Evolutionary conservation across 768 basidiomycete genomes (phyloP).

Genomic region (Porpolomopsis calyptriformis): DNA sequence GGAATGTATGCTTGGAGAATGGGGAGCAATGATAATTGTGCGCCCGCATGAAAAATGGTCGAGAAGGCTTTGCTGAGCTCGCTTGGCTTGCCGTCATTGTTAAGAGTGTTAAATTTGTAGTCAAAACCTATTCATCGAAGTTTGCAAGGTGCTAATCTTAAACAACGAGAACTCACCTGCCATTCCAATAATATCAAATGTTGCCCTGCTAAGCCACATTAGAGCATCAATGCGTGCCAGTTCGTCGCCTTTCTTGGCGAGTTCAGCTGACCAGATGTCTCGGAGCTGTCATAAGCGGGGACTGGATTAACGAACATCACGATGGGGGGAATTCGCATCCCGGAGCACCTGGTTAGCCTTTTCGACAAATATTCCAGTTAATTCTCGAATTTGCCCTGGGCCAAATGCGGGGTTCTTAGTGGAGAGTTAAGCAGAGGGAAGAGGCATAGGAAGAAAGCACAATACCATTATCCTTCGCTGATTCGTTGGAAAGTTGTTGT

Average conservation of each 20-base stretch:
- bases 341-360: constrained; percentile 40
- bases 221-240: constrained; percentile 43
- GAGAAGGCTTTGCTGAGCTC: constrained; percentile 39
- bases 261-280: constrained; percentile 34
- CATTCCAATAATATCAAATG: constrained; percentile 69
- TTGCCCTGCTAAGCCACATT: constrained; percentile 54
- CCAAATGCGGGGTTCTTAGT: constrained; percentile 70
- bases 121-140: constrained; percentile 17
- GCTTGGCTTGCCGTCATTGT: constrained; percentile 21
- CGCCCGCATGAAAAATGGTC: constrained; percentile 32
- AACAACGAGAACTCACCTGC: constrained; percentile 37
- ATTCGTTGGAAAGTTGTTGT: background rate
- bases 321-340: background rate
- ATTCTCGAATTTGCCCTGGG: constrained; percentile 42
- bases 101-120: constrained; percentile 19
- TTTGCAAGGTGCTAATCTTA: constrained; percentile 18
- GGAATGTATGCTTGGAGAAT: constrained; percentile 24
- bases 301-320: background rate
- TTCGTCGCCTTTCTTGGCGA: constrained; percentile 16
- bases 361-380: constrained; percentile 46
- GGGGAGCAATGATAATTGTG: constrained; percentile 21
- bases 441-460: background rate
- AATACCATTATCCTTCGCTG: constrained; percentile 36
- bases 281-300: constrained; percentile 29
- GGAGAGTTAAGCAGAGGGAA: background rate